Evolutionary conservation across 1,284 basidiomycete species (phyloP).

Genomic region (Boletellus deceptivus): DNA sequence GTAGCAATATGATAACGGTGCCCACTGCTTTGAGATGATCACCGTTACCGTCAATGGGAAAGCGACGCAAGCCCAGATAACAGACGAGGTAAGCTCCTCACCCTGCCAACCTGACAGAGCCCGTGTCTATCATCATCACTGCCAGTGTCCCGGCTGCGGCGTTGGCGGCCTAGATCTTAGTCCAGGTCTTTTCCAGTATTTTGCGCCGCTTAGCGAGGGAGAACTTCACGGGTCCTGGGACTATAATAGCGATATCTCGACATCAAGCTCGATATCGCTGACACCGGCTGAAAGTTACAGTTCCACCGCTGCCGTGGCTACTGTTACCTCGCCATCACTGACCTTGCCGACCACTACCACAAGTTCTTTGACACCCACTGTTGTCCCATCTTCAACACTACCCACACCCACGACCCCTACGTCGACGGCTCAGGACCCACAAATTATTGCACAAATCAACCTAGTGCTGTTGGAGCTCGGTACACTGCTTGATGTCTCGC

Average conservation of each 20-base stretch:
- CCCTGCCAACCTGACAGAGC: not conserved
- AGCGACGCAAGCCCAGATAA: conserved; percentile 50
- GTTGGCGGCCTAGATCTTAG: conserved; percentile 49
- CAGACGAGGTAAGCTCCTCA: conserved; percentile 44
- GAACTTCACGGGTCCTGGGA: conserved; percentile 41
- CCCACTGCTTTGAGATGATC: conserved; percentile 53
- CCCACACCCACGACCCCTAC: conserved; percentile 11
- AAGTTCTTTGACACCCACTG: conserved; percentile 8
- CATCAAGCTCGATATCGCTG: conserved; percentile 19
- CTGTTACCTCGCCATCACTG: conserved; percentile 5
- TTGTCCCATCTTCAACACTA: conserved; percentile 11
- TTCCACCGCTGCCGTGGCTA: conserved; percentile 3
- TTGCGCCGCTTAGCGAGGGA: conserved; percentile 36
- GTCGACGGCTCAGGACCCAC: conserved; percentile 15
- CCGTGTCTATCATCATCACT: not conserved
- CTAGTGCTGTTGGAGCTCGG: conserved; percentile 28
- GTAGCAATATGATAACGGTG: conserved; percentile 40
- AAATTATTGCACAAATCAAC: conserved; percentile 23
- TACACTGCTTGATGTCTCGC: conserved; percentile 17
- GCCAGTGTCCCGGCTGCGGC: conserved; percentile 41
- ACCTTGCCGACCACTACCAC: conserved; percentile 7
- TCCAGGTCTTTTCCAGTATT: conserved; percentile 45
- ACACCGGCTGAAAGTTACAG: conserved; percentile 10
- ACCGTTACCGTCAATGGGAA: conserved; percentile 57
- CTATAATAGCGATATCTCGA: conserved; percentile 27